Base-by-base conservation (phyloP, 2,329 filamentous ascomycete genomes). In the Fusarium musae region DNA sequence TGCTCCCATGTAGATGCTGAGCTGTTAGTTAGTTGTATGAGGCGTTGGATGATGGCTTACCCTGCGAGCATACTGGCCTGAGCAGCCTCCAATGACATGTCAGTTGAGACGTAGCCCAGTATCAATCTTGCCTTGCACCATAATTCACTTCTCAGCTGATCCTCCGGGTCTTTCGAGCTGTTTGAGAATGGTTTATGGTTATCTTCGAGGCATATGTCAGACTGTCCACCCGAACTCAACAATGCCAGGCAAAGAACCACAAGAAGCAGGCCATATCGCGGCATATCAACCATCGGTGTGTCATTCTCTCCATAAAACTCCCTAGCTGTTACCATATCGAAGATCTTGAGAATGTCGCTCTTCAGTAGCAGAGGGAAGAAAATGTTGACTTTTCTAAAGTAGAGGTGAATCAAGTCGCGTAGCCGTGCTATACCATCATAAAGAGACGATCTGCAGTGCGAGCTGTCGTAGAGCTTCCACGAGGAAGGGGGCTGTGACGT, bases 31-130 rank as follows among this genome's bases (percentile, higher is more conserved):
- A 2, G 9, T 30, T 30, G 6, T 30, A 13, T 4, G 8, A 8
- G 17, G 8, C 8, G 16, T 4, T 13, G 6, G 12, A 16, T 9
- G 8, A 5, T 1, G 2, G 5, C 50, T 37, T 34, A 79, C 78
- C 78, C 78, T n/a, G 77, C 75, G 15, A 79, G 63, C 76, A 79
- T 79, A 8, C 68, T 70, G 50, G 78, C 78, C 37, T 80, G 78
- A 1, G 78, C 75, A 28, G 78, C 62, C 17, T 66, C 62, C 3
- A 80, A 16, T 2, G 76, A 76, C 30, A 72, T 60, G 5, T 78
- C 71, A 1, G 73, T 69, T 0, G 75, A 73, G 1, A 75, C 52
- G 9, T 63, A 70, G 5, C 79, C 78, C 0, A 77, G 56, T 1
- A 79, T 53, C 0, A 80, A 59, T 23, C 68, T 70, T 4, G 72